Evolutionary conservation across 768 basidiomycete genomes (phyloP).

Genomic region (Suillus paluster): DNA sequence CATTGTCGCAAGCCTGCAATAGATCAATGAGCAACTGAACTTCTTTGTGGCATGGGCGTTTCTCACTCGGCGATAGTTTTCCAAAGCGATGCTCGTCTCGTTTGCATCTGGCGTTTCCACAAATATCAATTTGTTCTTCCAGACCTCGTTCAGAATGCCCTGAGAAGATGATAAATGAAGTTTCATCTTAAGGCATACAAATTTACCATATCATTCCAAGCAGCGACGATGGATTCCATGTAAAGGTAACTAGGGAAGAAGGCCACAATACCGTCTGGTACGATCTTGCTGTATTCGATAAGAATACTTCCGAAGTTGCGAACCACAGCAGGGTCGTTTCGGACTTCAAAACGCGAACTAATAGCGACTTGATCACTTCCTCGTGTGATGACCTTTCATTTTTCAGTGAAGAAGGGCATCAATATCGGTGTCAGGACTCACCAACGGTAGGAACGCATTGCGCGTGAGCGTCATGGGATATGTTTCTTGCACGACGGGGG

Average conservation of each 20-base stretch:
- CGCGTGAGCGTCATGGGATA: slow-evolving; percentile 98
- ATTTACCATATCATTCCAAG: slow-evolving; percentile 99
- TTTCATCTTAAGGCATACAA: background rate
- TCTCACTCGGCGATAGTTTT: slow-evolving; percentile 91
- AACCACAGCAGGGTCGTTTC: slow-evolving; percentile 98
- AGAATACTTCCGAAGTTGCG: slow-evolving; percentile 98
- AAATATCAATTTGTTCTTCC: slow-evolving; percentile 99
- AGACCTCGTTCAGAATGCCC: slow-evolving; percentile 99
- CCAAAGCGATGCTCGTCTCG: slow-evolving; percentile 96
- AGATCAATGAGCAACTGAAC: background rate
- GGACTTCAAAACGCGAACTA: slow-evolving; percentile 96
- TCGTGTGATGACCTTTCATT: slow-evolving; percentile 86
- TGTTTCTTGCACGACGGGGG: slow-evolving; percentile 94
- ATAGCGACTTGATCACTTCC: slow-evolving; percentile 99
- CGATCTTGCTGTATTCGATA: slow-evolving; percentile 96
- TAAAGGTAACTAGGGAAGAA: slow-evolving; percentile 99
- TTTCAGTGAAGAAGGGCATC: background rate
- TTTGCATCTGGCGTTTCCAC: slow-evolving; percentile 99
- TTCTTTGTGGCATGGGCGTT: background rate
- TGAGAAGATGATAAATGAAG: slow-evolving; percentile 34
- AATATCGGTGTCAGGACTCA: slow-evolving; percentile 39
- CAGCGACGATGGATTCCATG: slow-evolving; percentile 99
- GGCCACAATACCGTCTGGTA: slow-evolving; percentile 97
- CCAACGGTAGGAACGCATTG: slow-evolving; percentile 95
- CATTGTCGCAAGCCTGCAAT: slow-evolving; percentile 93